phyloP scores from a whole-genome alignment of 2,329 filamentous ascomycete genomes.

The Raffaelea albimanens region DNA sequence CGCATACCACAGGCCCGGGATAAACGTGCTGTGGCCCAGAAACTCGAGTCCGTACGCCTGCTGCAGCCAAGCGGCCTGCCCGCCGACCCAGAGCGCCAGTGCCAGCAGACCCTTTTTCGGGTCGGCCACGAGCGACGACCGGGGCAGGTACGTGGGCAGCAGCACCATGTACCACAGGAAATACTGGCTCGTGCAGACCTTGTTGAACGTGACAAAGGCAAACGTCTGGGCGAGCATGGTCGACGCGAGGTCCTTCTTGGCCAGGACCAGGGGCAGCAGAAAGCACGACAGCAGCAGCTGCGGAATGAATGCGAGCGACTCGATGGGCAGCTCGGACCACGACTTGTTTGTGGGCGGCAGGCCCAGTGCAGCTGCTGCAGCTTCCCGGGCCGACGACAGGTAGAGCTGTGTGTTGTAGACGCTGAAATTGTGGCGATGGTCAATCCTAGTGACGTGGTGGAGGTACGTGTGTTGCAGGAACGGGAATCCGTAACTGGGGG shows the following conservation, averaged over 20 bases:
- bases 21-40: slow-evolving; percentile 71
- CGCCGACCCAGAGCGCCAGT: slow-evolving; percentile 61
- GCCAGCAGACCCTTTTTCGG: slow-evolving; percentile 55
- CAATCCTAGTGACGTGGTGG: slow-evolving; percentile 85
- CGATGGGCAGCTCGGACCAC: slow-evolving; percentile 37
- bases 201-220: slow-evolving; percentile 96
- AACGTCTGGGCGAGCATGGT: slow-evolving; percentile 94
- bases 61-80: slow-evolving; percentile 68
- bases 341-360: slow-evolving; percentile 12
- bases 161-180: slow-evolving; percentile 98
- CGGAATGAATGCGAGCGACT: slow-evolving; percentile 80
- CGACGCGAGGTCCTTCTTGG: slow-evolving; percentile 70
- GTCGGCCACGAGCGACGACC: slow-evolving; percentile 59
- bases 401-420: slow-evolving; percentile 91
- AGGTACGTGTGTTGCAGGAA: slow-evolving; percentile 88
- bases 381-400: slow-evolving; percentile 58
- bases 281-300: slow-evolving; percentile 74
- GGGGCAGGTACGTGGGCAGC: slow-evolving; percentile 79
- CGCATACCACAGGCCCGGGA: slow-evolving; percentile 71
- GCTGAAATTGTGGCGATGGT: slow-evolving; percentile 97
- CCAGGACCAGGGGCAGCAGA: slow-evolving; percentile 59
- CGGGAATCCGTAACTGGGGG: slow-evolving; percentile 58
- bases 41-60: slow-evolving; percentile 72
- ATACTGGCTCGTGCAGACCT: slow-evolving; percentile 99
- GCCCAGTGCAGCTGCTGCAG: slow-evolving; percentile 22